A percentile compares a stretch with the other conserved stretches of the same genome.
These are phyloP conservation scores for Apium graveolens DNA, from an alignment of 129 eudicot genomes.

Conservation along the genomic window DNA sequence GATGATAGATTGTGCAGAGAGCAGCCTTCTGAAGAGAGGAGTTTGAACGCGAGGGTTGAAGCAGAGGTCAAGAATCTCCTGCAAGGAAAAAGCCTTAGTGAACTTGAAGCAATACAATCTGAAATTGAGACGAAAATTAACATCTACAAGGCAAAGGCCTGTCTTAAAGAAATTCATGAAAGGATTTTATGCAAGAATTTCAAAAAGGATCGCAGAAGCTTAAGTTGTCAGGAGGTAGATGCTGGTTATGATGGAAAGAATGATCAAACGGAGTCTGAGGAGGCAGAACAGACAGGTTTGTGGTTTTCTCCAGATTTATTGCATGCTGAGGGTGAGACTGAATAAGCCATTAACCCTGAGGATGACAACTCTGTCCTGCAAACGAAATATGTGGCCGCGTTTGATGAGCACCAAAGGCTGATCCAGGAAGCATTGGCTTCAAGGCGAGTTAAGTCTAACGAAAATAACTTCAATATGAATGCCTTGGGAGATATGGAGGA, in stretches of 20 bases:
- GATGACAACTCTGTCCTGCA: slow-evolving; percentile 83
- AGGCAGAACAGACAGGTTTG: slow-evolving; percentile 44
- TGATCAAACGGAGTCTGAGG: slow-evolving; percentile 26
- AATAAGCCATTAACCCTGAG: slow-evolving; percentile 80
- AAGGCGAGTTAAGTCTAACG: slow-evolving; percentile 56
- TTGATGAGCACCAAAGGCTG: slow-evolving; percentile 63
- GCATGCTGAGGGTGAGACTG: slow-evolving; percentile 46
- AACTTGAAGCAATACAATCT: slow-evolving; percentile 53
- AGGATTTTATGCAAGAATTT: slow-evolving; percentile 55
- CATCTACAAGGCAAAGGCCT: slow-evolving; percentile 89
- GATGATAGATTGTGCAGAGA: slow-evolving; percentile 45
- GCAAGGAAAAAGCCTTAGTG: slow-evolving; percentile 56
- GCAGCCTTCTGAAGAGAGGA: not conserved
- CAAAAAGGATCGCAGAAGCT: slow-evolving; percentile 21
- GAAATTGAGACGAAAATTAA: slow-evolving; percentile 81
- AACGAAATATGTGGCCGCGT: slow-evolving; percentile 47
- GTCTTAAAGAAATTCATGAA: slow-evolving; percentile 75
- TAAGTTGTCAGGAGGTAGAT: slow-evolving; percentile 33
- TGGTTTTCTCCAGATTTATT: slow-evolving; percentile 76
- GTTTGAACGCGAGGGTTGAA: not conserved
- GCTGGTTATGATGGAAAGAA: slow-evolving; percentile 27
- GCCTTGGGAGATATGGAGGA: slow-evolving; percentile 86
- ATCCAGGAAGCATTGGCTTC: slow-evolving; percentile 56
- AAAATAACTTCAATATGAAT: too few species aligned
- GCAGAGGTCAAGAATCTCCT: slow-evolving; percentile 57